Evolutionary conservation across 768 basidiomycete genomes (phyloP).

Genomic region (Termitomyces heimii): DNA sequence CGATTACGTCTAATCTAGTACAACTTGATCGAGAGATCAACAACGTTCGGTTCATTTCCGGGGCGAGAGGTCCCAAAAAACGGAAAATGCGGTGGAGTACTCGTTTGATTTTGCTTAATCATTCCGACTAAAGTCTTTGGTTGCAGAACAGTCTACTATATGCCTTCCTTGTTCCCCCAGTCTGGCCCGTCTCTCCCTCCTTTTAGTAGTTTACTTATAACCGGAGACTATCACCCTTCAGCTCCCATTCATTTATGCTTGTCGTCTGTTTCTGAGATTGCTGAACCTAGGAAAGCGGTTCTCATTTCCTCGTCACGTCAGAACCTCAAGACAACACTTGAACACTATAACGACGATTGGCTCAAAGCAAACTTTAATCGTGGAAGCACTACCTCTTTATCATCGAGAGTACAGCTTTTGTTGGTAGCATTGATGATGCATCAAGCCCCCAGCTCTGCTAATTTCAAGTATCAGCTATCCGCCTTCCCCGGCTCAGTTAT

Average conservation of each 20-base stretch:
- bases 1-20: no score
- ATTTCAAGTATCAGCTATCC: slow-evolving; percentile 46
- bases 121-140: no score
- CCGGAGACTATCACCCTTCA: slow-evolving; percentile 59
- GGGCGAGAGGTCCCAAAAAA: no score
- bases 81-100: no score
- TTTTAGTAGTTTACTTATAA: slow-evolving; percentile 54
- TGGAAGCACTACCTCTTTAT: slow-evolving; percentile 28
- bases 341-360: slow-evolving; percentile 50
- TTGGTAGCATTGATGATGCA: slow-evolving; percentile 27
- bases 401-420: slow-evolving; percentile 49
- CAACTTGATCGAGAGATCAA: no score
- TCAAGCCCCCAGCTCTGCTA: slow-evolving; percentile 7
- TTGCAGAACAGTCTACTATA: slow-evolving; percentile 4
- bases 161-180: slow-evolving; percentile 28
- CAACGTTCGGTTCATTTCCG: no score
- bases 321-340: slow-evolving; percentile 34
- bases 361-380: slow-evolving; percentile 34
- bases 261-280: slow-evolving; percentile 33
- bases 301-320: slow-evolving; percentile 50
- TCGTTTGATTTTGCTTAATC: no score
- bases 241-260: slow-evolving; percentile 65
- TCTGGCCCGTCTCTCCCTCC: slow-evolving; percentile 41
- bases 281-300: slow-evolving; percentile 27
- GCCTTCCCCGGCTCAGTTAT: slow-evolving; percentile 50